phyloP scores from a whole-genome alignment of 257 asterid species.

The Forsythia suspensa region DNA sequence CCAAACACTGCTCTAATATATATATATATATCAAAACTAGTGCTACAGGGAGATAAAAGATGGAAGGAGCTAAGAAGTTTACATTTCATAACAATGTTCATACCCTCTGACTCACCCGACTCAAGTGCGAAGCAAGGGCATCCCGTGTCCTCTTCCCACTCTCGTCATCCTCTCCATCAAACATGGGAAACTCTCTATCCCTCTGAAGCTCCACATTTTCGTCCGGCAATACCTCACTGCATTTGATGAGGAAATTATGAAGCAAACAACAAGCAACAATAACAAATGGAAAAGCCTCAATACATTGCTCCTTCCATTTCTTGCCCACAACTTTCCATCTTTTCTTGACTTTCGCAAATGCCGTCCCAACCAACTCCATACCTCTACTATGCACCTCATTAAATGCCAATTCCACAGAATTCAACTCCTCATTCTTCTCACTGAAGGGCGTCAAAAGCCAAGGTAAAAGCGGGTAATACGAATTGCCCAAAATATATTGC shows the following conservation, averaged over 20 bases:
- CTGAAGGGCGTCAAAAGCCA: constrained; percentile 80
- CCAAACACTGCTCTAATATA: constrained; percentile 12
- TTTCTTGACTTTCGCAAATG: constrained; percentile 54
- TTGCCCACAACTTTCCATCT: constrained; percentile 80
- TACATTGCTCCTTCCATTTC: constrained; percentile 66
- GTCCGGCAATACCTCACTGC: constrained; percentile 64
- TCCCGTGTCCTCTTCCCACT: constrained; percentile 64
- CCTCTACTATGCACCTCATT: constrained; percentile 61
- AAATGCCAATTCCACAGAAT: constrained; percentile 49
- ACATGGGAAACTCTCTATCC: constrained; percentile 40
- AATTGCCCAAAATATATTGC: constrained; percentile 77
- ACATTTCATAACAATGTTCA: constrained; percentile 18
- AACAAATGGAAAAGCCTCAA: constrained; percentile 82
- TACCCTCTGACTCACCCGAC: constrained; percentile 54
- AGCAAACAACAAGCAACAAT: constrained; percentile 76
- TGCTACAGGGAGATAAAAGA: constrained; percentile 13
- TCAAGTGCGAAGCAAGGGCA: constrained; percentile 75
- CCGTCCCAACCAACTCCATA: constrained; percentile 59
- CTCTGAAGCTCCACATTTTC: constrained; percentile 38
- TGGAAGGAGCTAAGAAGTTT: background rate
- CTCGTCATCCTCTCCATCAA: constrained; percentile 59
- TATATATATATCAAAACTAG: constrained; percentile 6
- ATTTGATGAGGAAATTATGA: constrained; percentile 91
- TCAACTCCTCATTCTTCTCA: constrained; percentile 26
- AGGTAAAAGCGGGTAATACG: constrained; percentile 72